Evolutionary conservation across 2,329 filamentous ascomycete genomes (phyloP).

Genomic region (Fusarium longipes): DNA sequence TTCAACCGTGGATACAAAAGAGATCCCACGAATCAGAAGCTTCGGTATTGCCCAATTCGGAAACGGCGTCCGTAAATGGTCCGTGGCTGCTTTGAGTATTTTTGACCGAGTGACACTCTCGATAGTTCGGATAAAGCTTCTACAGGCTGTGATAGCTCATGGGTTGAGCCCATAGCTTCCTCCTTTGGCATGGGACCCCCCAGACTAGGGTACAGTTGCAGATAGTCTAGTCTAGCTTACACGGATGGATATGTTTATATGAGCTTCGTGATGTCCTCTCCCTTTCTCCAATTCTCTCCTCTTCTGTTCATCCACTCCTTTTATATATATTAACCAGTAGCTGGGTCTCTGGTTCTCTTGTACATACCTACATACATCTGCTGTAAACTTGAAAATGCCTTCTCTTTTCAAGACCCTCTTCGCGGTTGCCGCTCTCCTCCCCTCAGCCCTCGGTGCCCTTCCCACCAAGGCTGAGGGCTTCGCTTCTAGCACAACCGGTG

Average conservation of each 20-base stretch:
- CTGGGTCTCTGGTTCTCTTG: conserved; percentile 32
- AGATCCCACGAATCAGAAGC: conserved; percentile 39
- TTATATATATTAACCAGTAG: conserved; percentile 7
- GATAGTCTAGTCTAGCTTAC: conserved; percentile 9
- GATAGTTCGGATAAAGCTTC: conserved; percentile 23
- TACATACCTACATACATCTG: not conserved
- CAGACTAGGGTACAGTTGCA: not conserved
- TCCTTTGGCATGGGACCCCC: conserved; percentile 2
- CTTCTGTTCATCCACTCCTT: conserved; percentile 12
- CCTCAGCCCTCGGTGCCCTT: conserved; percentile 41
- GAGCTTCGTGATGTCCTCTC: conserved; percentile 18
- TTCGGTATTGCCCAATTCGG: conserved; percentile 26
- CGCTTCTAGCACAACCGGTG: conserved; percentile 67
- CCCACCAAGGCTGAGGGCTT: conserved; percentile 57
- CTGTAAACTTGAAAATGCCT: conserved; percentile 26
- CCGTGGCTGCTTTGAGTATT: conserved; percentile 11
- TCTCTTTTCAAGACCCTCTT: conserved; percentile 40
- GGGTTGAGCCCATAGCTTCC: not conserved
- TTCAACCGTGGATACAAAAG: not conserved
- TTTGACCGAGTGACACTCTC: conserved; percentile 6
- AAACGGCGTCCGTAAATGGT: conserved; percentile 20
- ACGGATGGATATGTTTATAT: conserved; percentile 7
- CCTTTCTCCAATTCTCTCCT: not conserved
- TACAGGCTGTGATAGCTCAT: not conserved
- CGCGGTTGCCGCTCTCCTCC: conserved; percentile 35